Conservation (phyloP, 2,329 filamentous ascomycete species). For the Curvularia hawaiiensis region DNA sequence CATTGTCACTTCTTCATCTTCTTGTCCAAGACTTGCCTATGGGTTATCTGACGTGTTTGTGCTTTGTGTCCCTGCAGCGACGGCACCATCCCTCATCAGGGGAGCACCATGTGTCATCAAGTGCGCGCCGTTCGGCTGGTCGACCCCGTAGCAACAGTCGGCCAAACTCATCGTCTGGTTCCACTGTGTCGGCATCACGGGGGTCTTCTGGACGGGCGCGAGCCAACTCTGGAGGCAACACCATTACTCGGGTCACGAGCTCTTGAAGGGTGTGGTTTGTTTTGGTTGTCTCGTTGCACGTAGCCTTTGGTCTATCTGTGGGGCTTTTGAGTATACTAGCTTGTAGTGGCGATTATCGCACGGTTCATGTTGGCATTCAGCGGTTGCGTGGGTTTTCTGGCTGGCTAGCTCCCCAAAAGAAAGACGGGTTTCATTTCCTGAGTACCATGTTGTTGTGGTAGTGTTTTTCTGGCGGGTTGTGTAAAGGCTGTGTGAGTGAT, state of each 20-base stretch:
- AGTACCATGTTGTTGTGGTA: slow-evolving; percentile 25
- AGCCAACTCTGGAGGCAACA: slow-evolving; percentile 38
- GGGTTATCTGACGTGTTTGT: slow-evolving; percentile 48
- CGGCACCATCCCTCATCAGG: slow-evolving; percentile 46
- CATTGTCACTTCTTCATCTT: slow-evolving; percentile 18
- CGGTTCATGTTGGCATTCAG: slow-evolving; percentile 24
- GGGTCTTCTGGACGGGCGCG: slow-evolving; percentile 35
- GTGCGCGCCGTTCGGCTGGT: slow-evolving; percentile 41
- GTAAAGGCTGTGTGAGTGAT: slow-evolving; percentile 3
- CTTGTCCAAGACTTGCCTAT: slow-evolving; percentile 42
- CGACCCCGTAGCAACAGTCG: slow-evolving; percentile 50
- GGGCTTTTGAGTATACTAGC: slow-evolving; percentile 15
- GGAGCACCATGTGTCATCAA: slow-evolving; percentile 39
- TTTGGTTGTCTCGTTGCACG: slow-evolving; percentile 7
- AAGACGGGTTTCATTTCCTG: slow-evolving; percentile 21
- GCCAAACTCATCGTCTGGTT: slow-evolving; percentile 44
- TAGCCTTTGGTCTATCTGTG: slow-evolving; percentile 11
- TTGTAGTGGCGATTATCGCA: slow-evolving; percentile 20
- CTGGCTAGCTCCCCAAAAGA: slow-evolving; percentile 24
- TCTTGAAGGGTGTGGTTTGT: slow-evolving; percentile 4
- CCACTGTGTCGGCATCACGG: slow-evolving; percentile 31
- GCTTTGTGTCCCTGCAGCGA: slow-evolving; percentile 46
- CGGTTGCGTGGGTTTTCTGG: slow-evolving; percentile 19
- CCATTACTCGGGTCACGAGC: slow-evolving; percentile 33
- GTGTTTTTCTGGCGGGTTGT: slow-evolving; percentile 1